Evolutionary conservation across 768 basidiomycete genomes (phyloP).

Genomic region (Leccinum imitatum): DNA sequence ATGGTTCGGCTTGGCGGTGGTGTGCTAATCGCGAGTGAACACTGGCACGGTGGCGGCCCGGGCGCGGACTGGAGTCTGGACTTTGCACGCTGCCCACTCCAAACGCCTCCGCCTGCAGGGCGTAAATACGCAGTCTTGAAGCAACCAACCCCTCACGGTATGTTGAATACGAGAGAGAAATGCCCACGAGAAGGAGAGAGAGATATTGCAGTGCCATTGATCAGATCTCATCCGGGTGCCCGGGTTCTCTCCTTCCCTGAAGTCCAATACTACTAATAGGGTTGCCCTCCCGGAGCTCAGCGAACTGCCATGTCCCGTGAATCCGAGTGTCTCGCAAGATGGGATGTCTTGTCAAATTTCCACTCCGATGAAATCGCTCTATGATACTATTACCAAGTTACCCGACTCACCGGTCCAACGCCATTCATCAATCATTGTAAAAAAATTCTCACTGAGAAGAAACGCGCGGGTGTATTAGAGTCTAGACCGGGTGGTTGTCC

Average conservation of each 20-base stretch:
- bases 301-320: background rate
- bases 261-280: too few relatives aligned
- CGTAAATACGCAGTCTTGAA: background rate
- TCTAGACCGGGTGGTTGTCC: background rate
- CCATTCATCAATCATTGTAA: background rate
- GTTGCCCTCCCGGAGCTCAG: background rate
- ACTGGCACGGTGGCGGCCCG: background rate
- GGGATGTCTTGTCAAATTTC: background rate
- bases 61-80: background rate
- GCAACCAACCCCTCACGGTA: background rate
- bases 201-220: background rate
- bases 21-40: background rate
- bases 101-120: background rate
- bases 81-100: background rate
- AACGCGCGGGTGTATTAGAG: background rate
- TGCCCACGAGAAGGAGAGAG: background rate
- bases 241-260: background rate
- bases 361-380: background rate
- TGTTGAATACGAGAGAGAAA: background rate
- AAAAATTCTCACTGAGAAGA: background rate
- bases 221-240: background rate
- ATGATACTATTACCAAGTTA: background rate
- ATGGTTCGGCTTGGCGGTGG: background rate
- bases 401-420: background rate
- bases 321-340: background rate